phyloP scores from a whole-genome alignment of 163 green algal species.

The Smithsoniella earleae region DNA sequence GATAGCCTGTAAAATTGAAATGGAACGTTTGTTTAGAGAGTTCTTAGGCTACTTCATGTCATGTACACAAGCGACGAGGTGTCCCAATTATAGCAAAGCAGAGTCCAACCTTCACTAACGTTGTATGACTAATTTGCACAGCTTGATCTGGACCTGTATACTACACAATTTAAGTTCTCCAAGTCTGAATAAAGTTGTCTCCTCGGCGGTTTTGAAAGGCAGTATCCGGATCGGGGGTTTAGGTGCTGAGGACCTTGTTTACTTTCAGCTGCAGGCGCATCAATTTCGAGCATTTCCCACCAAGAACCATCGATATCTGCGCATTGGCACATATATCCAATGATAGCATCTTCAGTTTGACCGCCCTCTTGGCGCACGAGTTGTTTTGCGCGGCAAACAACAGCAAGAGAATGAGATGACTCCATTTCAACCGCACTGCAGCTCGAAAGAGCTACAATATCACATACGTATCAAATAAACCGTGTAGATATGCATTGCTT shows the following conservation, averaged over 20 bases:
- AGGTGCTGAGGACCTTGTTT: no score
- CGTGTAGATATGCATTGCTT: no score
- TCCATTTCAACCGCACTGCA: neutral
- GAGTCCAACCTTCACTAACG: no score
- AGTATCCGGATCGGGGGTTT: no score
- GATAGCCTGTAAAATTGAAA: conserved; percentile 3
- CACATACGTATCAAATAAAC: no score
- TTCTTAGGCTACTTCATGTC: no score
- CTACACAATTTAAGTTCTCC: neutral
- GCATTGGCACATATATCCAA: conserved; percentile 15
- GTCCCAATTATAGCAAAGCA: no score
- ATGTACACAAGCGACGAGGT: no score
- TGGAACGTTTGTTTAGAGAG: neutral
- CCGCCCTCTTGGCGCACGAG: neutral
- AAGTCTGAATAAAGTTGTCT: neutral
- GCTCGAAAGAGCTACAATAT: no score
- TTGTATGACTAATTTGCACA: neutral
- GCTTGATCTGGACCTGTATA: neutral
- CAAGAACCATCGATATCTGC: neutral
- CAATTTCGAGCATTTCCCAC: neutral
- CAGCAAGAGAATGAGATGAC: conserved; percentile 20
- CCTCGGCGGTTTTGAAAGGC: no score
- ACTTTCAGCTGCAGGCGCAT: neutral
- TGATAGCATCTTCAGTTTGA: neutral
- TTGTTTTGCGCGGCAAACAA: conserved; percentile 23